Percentiles rank a stretch among this genome's conserved stretches.
Evolutionary conservation across 2,329 filamentous ascomycete genomes (phyloP).

Genomic region (Aspergillus costaricaensis): DNA sequence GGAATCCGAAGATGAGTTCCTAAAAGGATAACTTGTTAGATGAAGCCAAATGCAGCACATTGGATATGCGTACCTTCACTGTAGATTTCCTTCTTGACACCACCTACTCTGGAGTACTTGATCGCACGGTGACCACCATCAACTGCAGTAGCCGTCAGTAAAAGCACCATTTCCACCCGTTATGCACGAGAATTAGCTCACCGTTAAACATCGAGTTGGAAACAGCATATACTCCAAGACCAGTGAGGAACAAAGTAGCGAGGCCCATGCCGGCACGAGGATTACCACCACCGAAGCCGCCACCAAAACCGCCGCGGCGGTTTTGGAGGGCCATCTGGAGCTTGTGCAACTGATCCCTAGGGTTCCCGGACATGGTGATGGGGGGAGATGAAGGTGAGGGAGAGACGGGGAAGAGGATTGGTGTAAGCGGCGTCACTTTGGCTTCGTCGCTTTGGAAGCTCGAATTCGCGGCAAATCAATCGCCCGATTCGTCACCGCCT

Average conservation of each 20-base stretch:
- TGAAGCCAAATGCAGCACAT: slow-evolving; percentile 14
- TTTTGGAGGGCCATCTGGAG: slow-evolving; percentile 64
- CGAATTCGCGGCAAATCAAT: slow-evolving; percentile 22
- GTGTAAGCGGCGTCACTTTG: slow-evolving; percentile 19
- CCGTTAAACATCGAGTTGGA: slow-evolving; percentile 69
- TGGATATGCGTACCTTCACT: slow-evolving; percentile 68
- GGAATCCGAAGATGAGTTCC: slow-evolving; percentile 92
- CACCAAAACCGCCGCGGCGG: slow-evolving; percentile 45
- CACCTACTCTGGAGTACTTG: slow-evolving; percentile 91
- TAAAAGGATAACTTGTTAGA: slow-evolving; percentile 37
- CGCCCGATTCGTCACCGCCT: slow-evolving; percentile 30
- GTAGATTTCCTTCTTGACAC: slow-evolving; percentile 97
- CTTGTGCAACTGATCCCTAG: slow-evolving; percentile 66
- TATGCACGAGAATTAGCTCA: slow-evolving; percentile 34
- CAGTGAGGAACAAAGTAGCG: slow-evolving; percentile 57
- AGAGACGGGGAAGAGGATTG: background rate
- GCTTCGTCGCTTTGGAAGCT: slow-evolving; percentile 13
- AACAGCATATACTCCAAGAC: slow-evolving; percentile 42
- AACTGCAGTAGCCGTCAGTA: slow-evolving; percentile 55
- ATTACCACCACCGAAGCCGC: slow-evolving; percentile 56
- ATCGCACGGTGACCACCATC: slow-evolving; percentile 98
- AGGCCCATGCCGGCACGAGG: slow-evolving; percentile 51
- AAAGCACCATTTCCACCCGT: background rate
- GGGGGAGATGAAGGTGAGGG: slow-evolving; percentile 16
- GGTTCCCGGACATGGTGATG: slow-evolving; percentile 54